These are phyloP conservation scores for Lavandula angustifolia DNA, from an alignment of 257 asterid species.

Conservation along the genomic window DNA sequence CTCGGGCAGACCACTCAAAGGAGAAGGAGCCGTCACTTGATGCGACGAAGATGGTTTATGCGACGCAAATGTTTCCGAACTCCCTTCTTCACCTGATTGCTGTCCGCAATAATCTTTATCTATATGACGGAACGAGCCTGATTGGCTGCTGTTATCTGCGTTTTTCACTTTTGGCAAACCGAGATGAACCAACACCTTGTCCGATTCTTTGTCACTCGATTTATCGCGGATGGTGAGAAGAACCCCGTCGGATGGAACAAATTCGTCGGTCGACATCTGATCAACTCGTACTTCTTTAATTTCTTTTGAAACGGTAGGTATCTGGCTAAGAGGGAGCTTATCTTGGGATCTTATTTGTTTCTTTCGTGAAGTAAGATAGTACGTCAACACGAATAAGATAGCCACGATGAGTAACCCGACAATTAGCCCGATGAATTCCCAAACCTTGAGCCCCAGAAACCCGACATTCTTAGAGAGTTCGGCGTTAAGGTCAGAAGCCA, in stretches of 20 bases:
- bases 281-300: conserved; percentile 92
- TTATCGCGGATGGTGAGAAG: conserved; percentile 85
- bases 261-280: conserved; percentile 63
- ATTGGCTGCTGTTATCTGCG: conserved; percentile 64
- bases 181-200: conserved; percentile 74
- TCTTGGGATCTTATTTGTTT: conserved; percentile 53
- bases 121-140: conserved; percentile 65
- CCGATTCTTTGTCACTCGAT: conserved; percentile 71
- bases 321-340: conserved; percentile 62
- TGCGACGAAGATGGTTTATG: conserved; percentile 64
- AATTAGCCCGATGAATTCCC: conserved; percentile 86
- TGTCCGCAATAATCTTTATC: conserved; percentile 73
- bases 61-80: conserved; percentile 58
- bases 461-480: conserved; percentile 62
- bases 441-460: conserved; percentile 72
- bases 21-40: conserved; percentile 82
- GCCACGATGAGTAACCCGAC: conserved; percentile 75
- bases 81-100: conserved; percentile 87
- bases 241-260: conserved; percentile 69
- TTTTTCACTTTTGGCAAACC: conserved; percentile 59
- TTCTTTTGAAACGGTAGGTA: conserved; percentile 82
- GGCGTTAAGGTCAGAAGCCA: conserved; percentile 81
- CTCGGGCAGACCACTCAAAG: conserved; percentile 85
- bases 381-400: conserved; percentile 63
- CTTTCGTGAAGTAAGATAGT: conserved; percentile 71